Base-by-base conservation (phyloP, 352 stramenopile species). In the Pythium volutum region DNA sequence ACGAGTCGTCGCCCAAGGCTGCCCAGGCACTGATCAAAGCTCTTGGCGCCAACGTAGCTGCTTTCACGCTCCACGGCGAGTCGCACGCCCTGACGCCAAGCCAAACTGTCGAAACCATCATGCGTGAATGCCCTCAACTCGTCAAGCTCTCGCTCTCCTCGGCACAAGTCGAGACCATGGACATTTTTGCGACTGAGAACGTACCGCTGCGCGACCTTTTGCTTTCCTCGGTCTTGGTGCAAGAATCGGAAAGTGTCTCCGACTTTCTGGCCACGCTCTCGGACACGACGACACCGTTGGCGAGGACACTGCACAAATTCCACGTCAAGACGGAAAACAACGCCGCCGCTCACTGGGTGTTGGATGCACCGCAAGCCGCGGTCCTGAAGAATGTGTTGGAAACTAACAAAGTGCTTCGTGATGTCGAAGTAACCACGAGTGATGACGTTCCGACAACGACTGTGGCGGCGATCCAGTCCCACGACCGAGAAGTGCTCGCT, bases 261-360 rank as follows among this genome's bases (percentile, higher is more conserved):
- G 2, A 3, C 1, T 59, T 66, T 31, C 31, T 66, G 20, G 7
- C 18, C 3, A 34, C 18, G 14, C 23, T 66, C 6, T 20, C 59
- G 2, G 42, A 60, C 12, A 3, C 50, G 1, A 55, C 18, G 11
- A 55, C 41, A 0, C 3, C 11, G 15, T 15, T 59, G 31, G 49
- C 51, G n/a, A 66, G 50, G 26, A 50, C 26, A 16, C 15, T 66
- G 14, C 49, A 20, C 0, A 66, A 55, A 31, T 34, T 66, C 6
- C 49, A 59, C 16, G 50, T 66, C 34, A 66, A 55, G 25, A 51
- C 47, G 10, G 59, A 45, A 1, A 60, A 59, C 59, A 57, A 66
- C 25, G 41, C 31, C 14, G 26, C 12, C 2, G 39, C 34, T 22
- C 20, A 22, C 3, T 38, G 54, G 0, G 33, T 18, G 18, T 18